phyloP scores from a whole-genome alignment of 768 basidiomycete genomes.

The Udeniomyces megalosporus region DNA sequence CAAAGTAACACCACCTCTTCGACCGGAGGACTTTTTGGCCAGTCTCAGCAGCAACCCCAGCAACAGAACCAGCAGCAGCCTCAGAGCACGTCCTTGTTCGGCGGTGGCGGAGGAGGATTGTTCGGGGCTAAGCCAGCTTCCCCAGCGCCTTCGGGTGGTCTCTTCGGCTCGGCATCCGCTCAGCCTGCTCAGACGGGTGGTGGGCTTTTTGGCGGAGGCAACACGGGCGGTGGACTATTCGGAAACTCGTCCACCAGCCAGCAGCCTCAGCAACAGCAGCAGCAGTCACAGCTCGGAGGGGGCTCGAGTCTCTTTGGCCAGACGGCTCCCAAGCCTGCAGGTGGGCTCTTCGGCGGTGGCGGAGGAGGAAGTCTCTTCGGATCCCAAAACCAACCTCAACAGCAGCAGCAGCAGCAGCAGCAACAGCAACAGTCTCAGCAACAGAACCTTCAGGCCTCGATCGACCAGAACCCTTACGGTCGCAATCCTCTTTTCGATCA shows the following conservation, averaged over 20 bases:
- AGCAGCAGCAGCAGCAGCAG: conserved; percentile 16
- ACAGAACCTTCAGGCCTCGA: conserved; percentile 41
- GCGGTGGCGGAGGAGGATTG: conserved; percentile 8
- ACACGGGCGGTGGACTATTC: conserved; percentile 6
- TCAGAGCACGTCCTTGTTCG: background rate
- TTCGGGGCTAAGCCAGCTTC: conserved; percentile 18
- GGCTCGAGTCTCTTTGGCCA: background rate
- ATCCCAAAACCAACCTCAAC: background rate
- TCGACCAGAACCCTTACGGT: conserved; percentile 48
- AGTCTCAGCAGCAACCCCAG: conserved; percentile 3
- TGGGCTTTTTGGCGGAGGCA: background rate
- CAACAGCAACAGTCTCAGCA: conserved; percentile 18
- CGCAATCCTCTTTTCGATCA: conserved; percentile 31
- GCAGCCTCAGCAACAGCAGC: conserved; percentile 1
- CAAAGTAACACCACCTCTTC: background rate
- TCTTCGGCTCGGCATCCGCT: conserved; percentile 18
- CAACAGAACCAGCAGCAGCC: background rate
- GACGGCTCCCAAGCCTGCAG: conserved; percentile 4
- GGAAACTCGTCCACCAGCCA: background rate
- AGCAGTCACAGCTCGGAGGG: background rate
- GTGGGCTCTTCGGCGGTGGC: conserved; percentile 12
- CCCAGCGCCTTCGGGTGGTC: conserved; percentile 14
- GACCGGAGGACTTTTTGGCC: background rate
- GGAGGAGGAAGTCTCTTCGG: conserved; percentile 13
- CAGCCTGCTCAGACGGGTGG: background rate